These are phyloP conservation scores for Citrullus amarus DNA, from an alignment of 306 rosid genomes.

Conservation along the genomic window DNA sequence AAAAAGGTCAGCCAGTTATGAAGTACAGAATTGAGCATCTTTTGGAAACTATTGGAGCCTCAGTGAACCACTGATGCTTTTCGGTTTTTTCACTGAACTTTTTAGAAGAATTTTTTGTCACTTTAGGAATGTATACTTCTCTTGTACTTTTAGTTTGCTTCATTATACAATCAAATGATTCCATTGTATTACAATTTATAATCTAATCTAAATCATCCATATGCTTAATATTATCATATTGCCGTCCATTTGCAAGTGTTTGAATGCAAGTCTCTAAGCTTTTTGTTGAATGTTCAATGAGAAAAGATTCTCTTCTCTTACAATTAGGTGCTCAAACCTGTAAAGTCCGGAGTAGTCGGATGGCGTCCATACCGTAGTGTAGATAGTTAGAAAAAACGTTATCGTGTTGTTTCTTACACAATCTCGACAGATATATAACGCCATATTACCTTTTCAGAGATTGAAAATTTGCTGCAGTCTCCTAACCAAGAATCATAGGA, in stretches of 20 bases:
- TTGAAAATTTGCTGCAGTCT: background rate
- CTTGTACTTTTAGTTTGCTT: background rate
- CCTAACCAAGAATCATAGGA: background rate
- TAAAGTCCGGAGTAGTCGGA: background rate
- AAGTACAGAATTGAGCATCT: conserved; percentile 71
- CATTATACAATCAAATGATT: background rate
- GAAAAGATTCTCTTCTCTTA: background rate
- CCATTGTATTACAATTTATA: background rate
- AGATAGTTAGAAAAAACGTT: background rate
- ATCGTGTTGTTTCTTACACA: background rate
- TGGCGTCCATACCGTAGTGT: background rate
- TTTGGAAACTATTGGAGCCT: conserved; percentile 54
- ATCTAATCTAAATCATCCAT: background rate
- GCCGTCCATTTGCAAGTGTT: background rate
- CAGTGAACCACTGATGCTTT: conserved; percentile 13
- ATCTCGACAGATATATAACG: background rate
- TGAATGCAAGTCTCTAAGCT: background rate
- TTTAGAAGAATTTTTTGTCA: background rate
- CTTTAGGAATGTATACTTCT: background rate
- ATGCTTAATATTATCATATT: background rate
- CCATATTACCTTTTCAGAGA: no score
- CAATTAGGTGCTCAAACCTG: background rate
- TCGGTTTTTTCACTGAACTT: background rate
- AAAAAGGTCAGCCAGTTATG: conserved; percentile 79
- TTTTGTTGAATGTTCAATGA: background rate